Evolutionary conservation across 2,329 filamentous ascomycete genomes (phyloP).

Genomic region (Alternaria brassicicola): DNA sequence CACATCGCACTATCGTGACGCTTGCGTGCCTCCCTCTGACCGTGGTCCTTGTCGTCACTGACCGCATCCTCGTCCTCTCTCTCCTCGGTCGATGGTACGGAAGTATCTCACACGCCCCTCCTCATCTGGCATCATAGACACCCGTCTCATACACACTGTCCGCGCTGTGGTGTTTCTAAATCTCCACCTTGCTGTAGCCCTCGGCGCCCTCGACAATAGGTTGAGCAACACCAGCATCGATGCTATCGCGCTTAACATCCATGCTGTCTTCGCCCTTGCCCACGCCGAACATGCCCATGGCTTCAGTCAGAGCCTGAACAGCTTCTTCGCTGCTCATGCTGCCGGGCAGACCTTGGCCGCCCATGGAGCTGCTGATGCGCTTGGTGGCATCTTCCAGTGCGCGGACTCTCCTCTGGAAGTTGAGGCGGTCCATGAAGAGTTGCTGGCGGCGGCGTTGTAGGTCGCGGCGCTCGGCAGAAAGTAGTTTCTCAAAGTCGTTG

Average conservation of each 20-base stretch:
- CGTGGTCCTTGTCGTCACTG: neutral
- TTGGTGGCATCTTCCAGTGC: slow-evolving; percentile 80
- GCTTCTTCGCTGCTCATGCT: slow-evolving; percentile 42
- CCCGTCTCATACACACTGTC: neutral
- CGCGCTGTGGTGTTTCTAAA: slow-evolving; percentile 24
- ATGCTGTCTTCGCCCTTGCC: slow-evolving; percentile 47
- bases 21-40: neutral
- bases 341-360: slow-evolving; percentile 42
- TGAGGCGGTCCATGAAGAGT: slow-evolving; percentile 87
- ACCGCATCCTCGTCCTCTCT: neutral
- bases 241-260: slow-evolving; percentile 38
- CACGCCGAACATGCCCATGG: slow-evolving; percentile 43
- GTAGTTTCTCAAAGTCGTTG: slow-evolving; percentile 89
- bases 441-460: slow-evolving; percentile 90
- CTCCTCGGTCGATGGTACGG: neutral
- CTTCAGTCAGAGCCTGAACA: slow-evolving; percentile 42
- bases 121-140: neutral
- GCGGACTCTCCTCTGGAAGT: slow-evolving; percentile 85
- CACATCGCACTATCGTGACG: neutral
- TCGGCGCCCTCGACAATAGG: slow-evolving; percentile 42
- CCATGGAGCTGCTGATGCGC: slow-evolving; percentile 45
- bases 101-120: neutral
- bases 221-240: slow-evolving; percentile 33
- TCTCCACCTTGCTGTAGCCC: slow-evolving; percentile 44
- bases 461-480: slow-evolving; percentile 91